Percentiles rank a stretch among this genome's conserved stretches.
phyloP scores from a whole-genome alignment of 306 rosid species.

The Purshia tridentata region DNA sequence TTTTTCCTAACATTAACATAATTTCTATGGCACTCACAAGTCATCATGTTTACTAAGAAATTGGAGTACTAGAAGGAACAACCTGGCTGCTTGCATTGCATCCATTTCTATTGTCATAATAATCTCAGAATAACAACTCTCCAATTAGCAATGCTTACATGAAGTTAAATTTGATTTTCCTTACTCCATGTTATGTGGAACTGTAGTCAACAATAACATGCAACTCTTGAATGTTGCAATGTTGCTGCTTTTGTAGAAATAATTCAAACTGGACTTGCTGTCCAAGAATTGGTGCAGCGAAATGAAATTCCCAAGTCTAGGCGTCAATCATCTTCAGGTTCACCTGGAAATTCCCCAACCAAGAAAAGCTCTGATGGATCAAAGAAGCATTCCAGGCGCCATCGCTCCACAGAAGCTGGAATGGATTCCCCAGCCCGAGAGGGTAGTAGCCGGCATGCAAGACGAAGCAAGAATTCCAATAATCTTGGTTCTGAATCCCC shows the following conservation, averaged over 20 bases:
- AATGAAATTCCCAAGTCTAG: slow-evolving; percentile 36
- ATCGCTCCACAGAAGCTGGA: slow-evolving; percentile 43
- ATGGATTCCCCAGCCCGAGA: slow-evolving; percentile 38
- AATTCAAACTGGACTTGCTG: slow-evolving; percentile 1
- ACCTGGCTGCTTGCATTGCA: too few relatives aligned
- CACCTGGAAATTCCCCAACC: slow-evolving; percentile 32
- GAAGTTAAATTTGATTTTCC: neutral
- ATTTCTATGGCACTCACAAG: too few relatives aligned
- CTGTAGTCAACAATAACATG: neutral
- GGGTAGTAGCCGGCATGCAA: slow-evolving; percentile 39
- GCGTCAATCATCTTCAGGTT: slow-evolving; percentile 33
- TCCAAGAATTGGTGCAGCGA: slow-evolving; percentile 19
- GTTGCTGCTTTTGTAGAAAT: neutral
- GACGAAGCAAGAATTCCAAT: slow-evolving; percentile 37
- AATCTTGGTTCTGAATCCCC: slow-evolving; percentile 31
- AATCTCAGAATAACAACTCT: too few relatives aligned
- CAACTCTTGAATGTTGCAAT: neutral
- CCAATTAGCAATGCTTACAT: neutral
- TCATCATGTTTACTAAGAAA: too few relatives aligned
- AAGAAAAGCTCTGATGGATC: slow-evolving; percentile 27
- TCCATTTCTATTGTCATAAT: too few relatives aligned
- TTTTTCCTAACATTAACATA: neutral
- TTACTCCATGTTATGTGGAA: too few relatives aligned
- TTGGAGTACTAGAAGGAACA: too few relatives aligned
- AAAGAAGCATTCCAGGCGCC: slow-evolving; percentile 51